A percentile compares a stretch with the other conserved stretches of the same genome.
Evolutionary conservation across 306 rosid genomes (phyloP).

Genomic region (Herpetospermum pedunculosum): DNA sequence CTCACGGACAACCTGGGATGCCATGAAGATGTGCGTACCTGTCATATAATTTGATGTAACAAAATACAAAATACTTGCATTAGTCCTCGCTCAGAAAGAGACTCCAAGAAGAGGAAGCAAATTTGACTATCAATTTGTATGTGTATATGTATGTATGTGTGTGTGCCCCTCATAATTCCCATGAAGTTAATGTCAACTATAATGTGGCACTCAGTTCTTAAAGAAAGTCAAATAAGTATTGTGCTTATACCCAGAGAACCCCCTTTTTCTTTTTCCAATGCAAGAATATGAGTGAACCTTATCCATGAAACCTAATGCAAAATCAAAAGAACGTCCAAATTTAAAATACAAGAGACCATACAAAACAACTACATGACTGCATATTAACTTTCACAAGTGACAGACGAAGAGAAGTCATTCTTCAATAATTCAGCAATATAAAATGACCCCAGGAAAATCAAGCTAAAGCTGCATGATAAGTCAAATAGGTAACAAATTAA

Average conservation of each 20-base stretch:
- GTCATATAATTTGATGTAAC: neutral
- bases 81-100: neutral
- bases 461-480: neutral
- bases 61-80: neutral
- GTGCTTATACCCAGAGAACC: neutral
- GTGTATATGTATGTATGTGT: neutral
- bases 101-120: neutral
- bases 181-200: neutral
- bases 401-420: neutral
- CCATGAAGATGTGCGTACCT: slow-evolving; percentile 32
- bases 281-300: neutral
- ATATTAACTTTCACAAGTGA: neutral
- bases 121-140: neutral
- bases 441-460: neutral
- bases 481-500: neutral
- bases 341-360: neutral
- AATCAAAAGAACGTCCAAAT: neutral
- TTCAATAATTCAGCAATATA: neutral
- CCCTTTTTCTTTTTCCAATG: neutral
- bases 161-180: neutral
- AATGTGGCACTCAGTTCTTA: neutral
- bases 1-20: slow-evolving; percentile 57
- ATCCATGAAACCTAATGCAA: neutral
- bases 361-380: neutral
- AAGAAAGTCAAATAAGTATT: neutral